These are phyloP conservation scores for Sugiyamaella lignohabitans DNA, from an alignment of 805 yeast species.

Conservation along the genomic window DNA sequence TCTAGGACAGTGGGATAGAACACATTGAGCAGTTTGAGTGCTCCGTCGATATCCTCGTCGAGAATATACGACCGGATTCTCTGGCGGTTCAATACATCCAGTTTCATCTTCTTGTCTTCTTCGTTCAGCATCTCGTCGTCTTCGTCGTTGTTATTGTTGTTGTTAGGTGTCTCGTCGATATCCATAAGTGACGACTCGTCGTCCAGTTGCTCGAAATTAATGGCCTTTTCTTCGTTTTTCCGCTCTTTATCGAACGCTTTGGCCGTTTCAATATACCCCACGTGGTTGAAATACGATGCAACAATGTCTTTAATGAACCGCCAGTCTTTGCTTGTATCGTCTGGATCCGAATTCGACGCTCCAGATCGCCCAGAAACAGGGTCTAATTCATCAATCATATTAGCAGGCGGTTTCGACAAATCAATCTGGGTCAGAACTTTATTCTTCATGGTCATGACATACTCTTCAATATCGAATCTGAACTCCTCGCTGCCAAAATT, in stretches of 20 bases:
- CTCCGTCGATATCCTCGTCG: slow-evolving; percentile 41
- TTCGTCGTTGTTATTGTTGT: slow-evolving; percentile 6
- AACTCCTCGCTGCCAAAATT: slow-evolving; percentile 50
- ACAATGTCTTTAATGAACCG: slow-evolving; percentile 34
- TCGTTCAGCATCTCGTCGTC: slow-evolving; percentile 16
- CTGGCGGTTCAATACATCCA: slow-evolving; percentile 40
- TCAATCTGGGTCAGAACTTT: slow-evolving; percentile 22
- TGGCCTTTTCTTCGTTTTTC: slow-evolving; percentile 24
- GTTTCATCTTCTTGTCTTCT: slow-evolving; percentile 22
- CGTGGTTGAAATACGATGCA: slow-evolving; percentile 48
- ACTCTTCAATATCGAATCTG: slow-evolving; percentile 52
- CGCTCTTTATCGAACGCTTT: slow-evolving; percentile 47
- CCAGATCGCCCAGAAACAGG: no score
- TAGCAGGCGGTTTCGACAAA: slow-evolving; percentile 3
- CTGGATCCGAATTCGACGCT: slow-evolving; percentile 14
- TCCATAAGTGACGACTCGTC: neutral
- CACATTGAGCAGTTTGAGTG: slow-evolving; percentile 34
- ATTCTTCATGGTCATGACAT: slow-evolving; percentile 43
- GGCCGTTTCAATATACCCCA: slow-evolving; percentile 51
- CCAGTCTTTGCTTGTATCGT: slow-evolving; percentile 10
- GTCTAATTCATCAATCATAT: neutral
- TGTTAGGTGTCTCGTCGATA: neutral
- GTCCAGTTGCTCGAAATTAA: slow-evolving; percentile 4
- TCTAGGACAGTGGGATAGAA: slow-evolving; percentile 38
- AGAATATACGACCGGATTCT: slow-evolving; percentile 39